A percentile compares a stretch with the other conserved stretches of the same genome.
These are phyloP conservation scores for Nigrograna mackinnonii DNA, from an alignment of 2,329 filamentous ascomycete genomes.

Conservation along the genomic window DNA sequence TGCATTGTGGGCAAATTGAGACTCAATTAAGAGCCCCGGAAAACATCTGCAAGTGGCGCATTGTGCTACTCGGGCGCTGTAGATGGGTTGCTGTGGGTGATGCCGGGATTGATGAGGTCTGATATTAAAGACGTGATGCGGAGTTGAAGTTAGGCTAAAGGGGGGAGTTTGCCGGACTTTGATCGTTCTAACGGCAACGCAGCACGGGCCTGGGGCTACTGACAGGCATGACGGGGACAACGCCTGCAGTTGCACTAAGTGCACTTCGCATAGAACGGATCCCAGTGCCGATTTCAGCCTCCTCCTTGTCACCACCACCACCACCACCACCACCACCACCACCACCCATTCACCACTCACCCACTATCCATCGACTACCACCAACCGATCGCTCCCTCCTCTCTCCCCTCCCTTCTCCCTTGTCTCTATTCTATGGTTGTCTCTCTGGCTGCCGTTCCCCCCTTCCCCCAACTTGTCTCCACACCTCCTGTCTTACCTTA, in stretches of 20 bases:
- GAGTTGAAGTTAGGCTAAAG: conserved; percentile 35
- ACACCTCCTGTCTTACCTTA: conserved; percentile 10
- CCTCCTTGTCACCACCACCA: conserved; percentile 11
- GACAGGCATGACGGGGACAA: too few relatives aligned
- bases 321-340: conserved; percentile 18
- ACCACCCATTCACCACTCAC: neutral
- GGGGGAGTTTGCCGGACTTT: too few relatives aligned
- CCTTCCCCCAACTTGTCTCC: neutral
- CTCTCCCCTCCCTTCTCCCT: neutral
- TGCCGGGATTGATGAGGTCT: conserved; percentile 25
- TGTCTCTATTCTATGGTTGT: neutral
- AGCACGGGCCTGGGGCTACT: conserved; percentile 23
- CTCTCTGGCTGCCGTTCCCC: neutral
- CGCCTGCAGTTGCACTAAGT: too few relatives aligned
- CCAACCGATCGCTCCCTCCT: neutral
- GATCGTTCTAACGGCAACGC: conserved; percentile 23
- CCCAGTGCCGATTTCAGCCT: conserved; percentile 27
- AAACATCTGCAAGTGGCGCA: conserved; percentile 21
- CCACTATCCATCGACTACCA: neutral
- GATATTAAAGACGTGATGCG: conserved; percentile 32
- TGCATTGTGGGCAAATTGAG: conserved; percentile 22
- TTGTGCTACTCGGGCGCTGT: conserved; percentile 17
- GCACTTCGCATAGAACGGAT: too few relatives aligned
- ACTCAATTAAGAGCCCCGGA: conserved; percentile 19
- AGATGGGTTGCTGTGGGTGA: conserved; percentile 17